Evolutionary conservation across 75 land plant genomes (phyloP).

Genomic region (Selaginella tamariscina): DNA sequence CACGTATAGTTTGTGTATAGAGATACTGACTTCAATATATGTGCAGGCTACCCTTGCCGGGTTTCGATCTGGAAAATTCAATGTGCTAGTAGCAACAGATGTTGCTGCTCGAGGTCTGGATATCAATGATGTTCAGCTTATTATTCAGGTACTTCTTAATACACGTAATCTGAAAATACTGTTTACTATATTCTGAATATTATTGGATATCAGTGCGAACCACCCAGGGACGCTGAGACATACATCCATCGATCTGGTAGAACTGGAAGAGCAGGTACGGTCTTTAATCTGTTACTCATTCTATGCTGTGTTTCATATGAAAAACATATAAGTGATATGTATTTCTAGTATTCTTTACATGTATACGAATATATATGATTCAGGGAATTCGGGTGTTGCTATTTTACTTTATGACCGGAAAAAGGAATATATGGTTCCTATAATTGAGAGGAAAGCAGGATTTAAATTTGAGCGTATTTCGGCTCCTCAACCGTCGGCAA

Average conservation of each 20-base stretch:
- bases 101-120: slow-evolving; percentile 97
- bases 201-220: slow-evolving; percentile 56
- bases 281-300: too few species aligned
- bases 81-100: slow-evolving; percentile 82
- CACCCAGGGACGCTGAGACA: slow-evolving; percentile 92
- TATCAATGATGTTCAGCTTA: slow-evolving; percentile 87
- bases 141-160: slow-evolving; percentile 57
- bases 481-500: slow-evolving; percentile 79
- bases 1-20: too few species aligned
- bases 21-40: too few species aligned
- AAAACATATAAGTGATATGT: too few species aligned
- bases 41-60: slow-evolving; percentile 72
- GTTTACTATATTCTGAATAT: neutral
- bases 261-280: slow-evolving; percentile 89
- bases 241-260: slow-evolving; percentile 98
- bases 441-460: slow-evolving; percentile 87
- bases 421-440: slow-evolving; percentile 48
- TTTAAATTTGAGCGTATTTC: slow-evolving; percentile 80
- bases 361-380: neutral
- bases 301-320: too few species aligned
- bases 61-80: slow-evolving; percentile 73
- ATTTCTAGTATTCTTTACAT: slow-evolving; percentile 2
- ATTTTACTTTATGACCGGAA: slow-evolving; percentile 78
- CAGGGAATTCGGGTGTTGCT: slow-evolving; percentile 79
- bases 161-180: neutral